These are phyloP conservation scores for Glycyrrhiza uralensis DNA, from an alignment of 306 rosid species.

Conservation along the genomic window DNA sequence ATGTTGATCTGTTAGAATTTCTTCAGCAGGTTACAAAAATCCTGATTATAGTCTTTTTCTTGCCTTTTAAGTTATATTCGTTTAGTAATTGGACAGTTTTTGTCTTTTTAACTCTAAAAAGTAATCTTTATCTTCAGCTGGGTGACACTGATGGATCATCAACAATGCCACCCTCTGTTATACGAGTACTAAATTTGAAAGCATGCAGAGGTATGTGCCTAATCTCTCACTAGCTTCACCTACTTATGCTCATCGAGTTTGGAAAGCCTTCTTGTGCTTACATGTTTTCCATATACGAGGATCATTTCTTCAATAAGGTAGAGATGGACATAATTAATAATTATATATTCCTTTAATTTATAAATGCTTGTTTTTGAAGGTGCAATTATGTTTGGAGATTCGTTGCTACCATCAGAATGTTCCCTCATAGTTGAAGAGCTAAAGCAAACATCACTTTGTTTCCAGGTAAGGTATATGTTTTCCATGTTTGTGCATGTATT, in stretches of 20 bases:
- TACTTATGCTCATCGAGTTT: not conserved
- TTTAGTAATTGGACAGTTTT: not conserved
- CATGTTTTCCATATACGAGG: not conserved
- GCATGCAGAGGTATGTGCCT: slow-evolving; percentile 82
- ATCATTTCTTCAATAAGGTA: not conserved
- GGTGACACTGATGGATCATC: slow-evolving; percentile 95
- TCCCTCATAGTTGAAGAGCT: slow-evolving; percentile 88
- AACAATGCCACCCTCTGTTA: slow-evolving; percentile 76
- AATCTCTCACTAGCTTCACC: not conserved
- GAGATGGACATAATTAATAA: not conserved
- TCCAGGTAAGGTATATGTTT: slow-evolving; percentile 60
- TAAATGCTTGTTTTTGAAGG: slow-evolving; percentile 43
- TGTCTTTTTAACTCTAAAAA: not conserved
- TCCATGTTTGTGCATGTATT: not conserved
- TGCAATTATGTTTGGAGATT: slow-evolving; percentile 98
- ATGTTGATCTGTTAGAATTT: slow-evolving; percentile 82
- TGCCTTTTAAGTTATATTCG: slow-evolving; percentile 16
- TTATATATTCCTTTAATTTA: not conserved
- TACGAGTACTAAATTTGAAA: slow-evolving; percentile 78
- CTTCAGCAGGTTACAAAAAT: slow-evolving; percentile 81
- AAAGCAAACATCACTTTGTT: slow-evolving; percentile 77
- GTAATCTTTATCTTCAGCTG: slow-evolving; percentile 50
- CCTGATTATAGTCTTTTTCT: not conserved
- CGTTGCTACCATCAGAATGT: slow-evolving; percentile 90
- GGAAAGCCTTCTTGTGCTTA: slow-evolving; percentile 7